These are phyloP conservation scores for Thelonectria olida DNA, from an alignment of 2,329 filamentous ascomycete genomes.

Conservation along the genomic window DNA sequence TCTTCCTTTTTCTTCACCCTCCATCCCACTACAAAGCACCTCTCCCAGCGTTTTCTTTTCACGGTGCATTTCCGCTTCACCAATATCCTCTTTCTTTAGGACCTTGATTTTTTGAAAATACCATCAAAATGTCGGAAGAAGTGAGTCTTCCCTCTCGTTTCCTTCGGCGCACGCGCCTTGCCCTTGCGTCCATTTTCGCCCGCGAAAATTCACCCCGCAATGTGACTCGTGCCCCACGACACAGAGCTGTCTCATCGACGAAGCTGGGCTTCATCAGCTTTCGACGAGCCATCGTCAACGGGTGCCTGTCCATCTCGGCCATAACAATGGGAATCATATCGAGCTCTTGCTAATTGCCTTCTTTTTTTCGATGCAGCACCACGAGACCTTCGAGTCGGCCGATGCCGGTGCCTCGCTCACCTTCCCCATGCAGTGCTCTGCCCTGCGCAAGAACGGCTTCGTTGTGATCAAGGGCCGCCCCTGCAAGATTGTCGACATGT, in stretches of 20 bases:
- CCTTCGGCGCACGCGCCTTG: constrained; percentile 36
- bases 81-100: constrained; percentile 38
- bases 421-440: constrained; percentile 99
- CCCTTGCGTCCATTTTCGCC: constrained; percentile 43
- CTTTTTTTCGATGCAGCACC: constrained; percentile 59
- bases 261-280: constrained; percentile 24
- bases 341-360: constrained; percentile 34
- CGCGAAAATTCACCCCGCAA: constrained; percentile 59
- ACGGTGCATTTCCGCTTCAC: constrained; percentile 27
- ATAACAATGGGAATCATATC: neutral
- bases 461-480: constrained; percentile 98
- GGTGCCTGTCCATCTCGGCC: neutral
- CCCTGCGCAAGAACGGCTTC: constrained; percentile 98
- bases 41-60: constrained; percentile 41
- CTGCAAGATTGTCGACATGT: constrained; percentile 99
- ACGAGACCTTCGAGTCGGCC: constrained; percentile 85
- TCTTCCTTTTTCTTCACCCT: constrained; percentile 42
- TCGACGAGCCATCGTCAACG: constrained; percentile 11
- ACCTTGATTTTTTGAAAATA: constrained; percentile 50
- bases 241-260: constrained; percentile 27
- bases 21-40: constrained; percentile 41
- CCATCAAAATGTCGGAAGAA: constrained; percentile 68
- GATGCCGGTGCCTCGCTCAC: constrained; percentile 96
- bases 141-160: constrained; percentile 51
- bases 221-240: constrained; percentile 50